A percentile compares a stretch with the other conserved stretches of the same genome.
phyloP scores from a whole-genome alignment of 1,139 yeast genomes.

The Meyerozyma guilliermondii region DNA sequence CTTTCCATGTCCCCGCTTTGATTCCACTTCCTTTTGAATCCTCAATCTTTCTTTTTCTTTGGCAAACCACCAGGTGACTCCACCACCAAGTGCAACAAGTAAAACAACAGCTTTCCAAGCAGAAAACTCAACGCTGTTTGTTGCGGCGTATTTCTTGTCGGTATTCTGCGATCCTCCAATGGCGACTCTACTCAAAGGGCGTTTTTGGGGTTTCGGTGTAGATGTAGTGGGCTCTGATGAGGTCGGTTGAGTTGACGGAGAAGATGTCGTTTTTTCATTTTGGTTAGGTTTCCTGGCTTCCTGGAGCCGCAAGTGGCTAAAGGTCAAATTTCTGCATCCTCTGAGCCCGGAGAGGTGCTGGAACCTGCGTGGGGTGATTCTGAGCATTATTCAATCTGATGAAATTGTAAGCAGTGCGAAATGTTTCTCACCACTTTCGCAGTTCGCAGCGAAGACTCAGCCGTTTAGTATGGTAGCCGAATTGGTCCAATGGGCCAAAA shows the following conservation, averaged over 20 bases:
- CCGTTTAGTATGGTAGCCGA: background rate
- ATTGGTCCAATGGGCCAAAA: background rate
- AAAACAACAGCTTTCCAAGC: slow-evolving; percentile 83
- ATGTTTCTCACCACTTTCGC: background rate
- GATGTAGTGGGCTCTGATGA: background rate
- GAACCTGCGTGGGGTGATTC: background rate
- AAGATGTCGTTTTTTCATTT: background rate
- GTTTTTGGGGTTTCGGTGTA: slow-evolving; percentile 3
- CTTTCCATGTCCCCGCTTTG: slow-evolving; percentile 82
- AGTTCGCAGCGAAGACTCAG: too few species aligned
- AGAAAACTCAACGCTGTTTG: slow-evolving; percentile 57
- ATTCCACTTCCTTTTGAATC: slow-evolving; percentile 73
- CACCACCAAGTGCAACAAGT: slow-evolving; percentile 65
- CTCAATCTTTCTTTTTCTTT: slow-evolving; percentile 70
- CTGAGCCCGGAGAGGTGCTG: background rate
- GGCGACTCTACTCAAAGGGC: slow-evolving; percentile 48
- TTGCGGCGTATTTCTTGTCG: slow-evolving; percentile 26
- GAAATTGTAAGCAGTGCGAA: background rate
- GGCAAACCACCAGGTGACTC: slow-evolving; percentile 62
- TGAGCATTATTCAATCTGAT: background rate
- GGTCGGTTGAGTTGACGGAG: background rate
- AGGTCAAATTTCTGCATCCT: background rate
- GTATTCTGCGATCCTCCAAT: slow-evolving; percentile 31
- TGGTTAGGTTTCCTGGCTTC: background rate
- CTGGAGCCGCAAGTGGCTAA: background rate